Percentiles rank a stretch among this genome's conserved stretches.
Conservation (phyloP, 176 grass and related monocot genomes). For the Oryza australiensis region DNA sequence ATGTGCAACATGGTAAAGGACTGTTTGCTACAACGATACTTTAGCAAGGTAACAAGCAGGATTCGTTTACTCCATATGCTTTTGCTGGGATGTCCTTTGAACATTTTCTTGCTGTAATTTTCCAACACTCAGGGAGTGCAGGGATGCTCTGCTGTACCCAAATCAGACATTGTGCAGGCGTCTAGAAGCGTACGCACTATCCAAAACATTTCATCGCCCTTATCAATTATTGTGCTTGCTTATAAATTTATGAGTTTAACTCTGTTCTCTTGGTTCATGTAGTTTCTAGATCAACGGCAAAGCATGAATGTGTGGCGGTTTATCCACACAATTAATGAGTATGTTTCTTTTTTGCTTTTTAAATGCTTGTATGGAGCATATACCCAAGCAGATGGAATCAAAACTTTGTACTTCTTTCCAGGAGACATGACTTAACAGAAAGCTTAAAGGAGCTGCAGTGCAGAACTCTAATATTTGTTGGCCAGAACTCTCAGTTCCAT, state of each 20-base stretch:
- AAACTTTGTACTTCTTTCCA: slow-evolving; percentile 44
- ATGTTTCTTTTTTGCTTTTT: slow-evolving; percentile 26
- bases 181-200: slow-evolving; percentile 75
- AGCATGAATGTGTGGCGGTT: slow-evolving; percentile 84
- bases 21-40: slow-evolving; percentile 88
- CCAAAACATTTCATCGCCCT: not conserved
- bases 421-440: slow-evolving; percentile 87
- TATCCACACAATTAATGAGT: slow-evolving; percentile 92
- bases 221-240: slow-evolving; percentile 19
- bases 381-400: slow-evolving; percentile 17
- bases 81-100: slow-evolving; percentile 23
- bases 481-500: slow-evolving; percentile 84
- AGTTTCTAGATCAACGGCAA: slow-evolving; percentile 90
- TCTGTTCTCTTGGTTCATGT: slow-evolving; percentile 36
- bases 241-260: slow-evolving; percentile 26
- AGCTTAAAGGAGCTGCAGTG: slow-evolving; percentile 78
- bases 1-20: slow-evolving; percentile 95
- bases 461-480: slow-evolving; percentile 88
- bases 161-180: slow-evolving; percentile 91
- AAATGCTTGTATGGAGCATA: slow-evolving; percentile 4
- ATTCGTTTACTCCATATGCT: not conserved
- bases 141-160: slow-evolving; percentile 58
- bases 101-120: slow-evolving; percentile 19
- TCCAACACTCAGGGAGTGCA: slow-evolving; percentile 64
- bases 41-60: slow-evolving; percentile 66